Evolutionary conservation across 352 stramenopile species (phyloP).

Genomic region (Aphanomyces euteiches): DNA sequence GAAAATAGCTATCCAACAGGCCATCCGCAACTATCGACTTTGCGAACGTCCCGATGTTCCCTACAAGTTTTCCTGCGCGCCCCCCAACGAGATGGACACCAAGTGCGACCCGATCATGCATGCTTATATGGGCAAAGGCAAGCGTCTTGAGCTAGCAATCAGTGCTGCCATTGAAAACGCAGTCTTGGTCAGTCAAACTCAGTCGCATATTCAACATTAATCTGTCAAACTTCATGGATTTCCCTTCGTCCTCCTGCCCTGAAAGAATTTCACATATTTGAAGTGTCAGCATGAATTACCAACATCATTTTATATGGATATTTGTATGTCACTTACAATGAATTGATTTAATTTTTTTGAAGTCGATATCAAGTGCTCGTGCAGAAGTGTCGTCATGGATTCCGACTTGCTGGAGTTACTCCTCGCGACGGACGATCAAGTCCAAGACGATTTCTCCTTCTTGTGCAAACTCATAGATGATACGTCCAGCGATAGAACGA

Average conservation of each 20-base stretch:
- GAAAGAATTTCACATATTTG: too few relatives aligned
- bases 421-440: constrained; percentile 5
- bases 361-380: not conserved
- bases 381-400: not conserved
- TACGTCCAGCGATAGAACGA: not conserved
- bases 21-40: not conserved
- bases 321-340: too few relatives aligned
- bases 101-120: not conserved
- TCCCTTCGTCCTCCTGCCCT: too few relatives aligned
- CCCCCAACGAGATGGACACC: not conserved
- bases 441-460: not conserved
- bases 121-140: constrained; percentile 3
- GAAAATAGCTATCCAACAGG: not conserved
- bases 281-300: too few relatives aligned
- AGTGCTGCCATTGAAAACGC: not conserved
- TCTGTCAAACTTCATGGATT: too few relatives aligned
- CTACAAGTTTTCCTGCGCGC: not conserved
- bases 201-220: too few relatives aligned
- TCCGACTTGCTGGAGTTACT: not conserved
- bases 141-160: constrained; percentile 4
- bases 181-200: too few relatives aligned
- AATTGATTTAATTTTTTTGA: not conserved
- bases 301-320: too few relatives aligned
- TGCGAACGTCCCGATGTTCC: not conserved
- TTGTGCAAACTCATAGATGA: constrained; percentile 4